A percentile compares a stretch with the other conserved stretches of the same genome.
These are phyloP conservation scores for Cicer cuneatum DNA, from an alignment of 306 rosid species.

Conservation along the genomic window DNA sequence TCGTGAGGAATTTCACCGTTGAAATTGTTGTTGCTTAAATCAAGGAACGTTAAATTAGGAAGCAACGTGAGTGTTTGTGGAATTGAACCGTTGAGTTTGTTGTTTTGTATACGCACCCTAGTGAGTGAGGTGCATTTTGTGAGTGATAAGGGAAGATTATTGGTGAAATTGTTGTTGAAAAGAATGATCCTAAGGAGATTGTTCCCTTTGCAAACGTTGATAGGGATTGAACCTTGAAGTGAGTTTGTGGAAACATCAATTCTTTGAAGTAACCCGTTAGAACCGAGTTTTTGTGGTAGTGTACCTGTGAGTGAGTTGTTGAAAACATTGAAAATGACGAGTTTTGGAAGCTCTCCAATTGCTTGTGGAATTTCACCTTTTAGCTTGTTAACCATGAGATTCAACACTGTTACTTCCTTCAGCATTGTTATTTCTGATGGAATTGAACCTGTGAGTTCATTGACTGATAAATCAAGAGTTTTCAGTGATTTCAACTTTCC, in stretches of 20 bases:
- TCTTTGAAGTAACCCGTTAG: constrained; percentile 52
- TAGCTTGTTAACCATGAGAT: constrained; percentile 68
- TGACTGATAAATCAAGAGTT: constrained; percentile 80
- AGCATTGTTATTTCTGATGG: constrained; percentile 56
- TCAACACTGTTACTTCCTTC: constrained; percentile 53
- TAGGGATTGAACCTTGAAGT: constrained; percentile 80
- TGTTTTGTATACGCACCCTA: constrained; percentile 77
- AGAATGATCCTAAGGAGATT: constrained; percentile 65
- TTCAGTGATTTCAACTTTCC: constrained; percentile 60
- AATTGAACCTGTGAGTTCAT: constrained; percentile 70
- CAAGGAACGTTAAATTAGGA: constrained; percentile 68
- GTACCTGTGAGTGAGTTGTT: constrained; percentile 77
- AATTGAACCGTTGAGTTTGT: constrained; percentile 68
- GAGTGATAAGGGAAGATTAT: constrained; percentile 57
- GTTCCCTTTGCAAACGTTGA: constrained; percentile 65
- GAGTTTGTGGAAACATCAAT: constrained; percentile 82
- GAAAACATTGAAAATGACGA: constrained; percentile 61
- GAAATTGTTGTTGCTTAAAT: constrained; percentile 77
- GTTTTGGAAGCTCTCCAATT: constrained; percentile 73
- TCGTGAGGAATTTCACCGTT: constrained; percentile 67
- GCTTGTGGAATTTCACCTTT: constrained; percentile 70
- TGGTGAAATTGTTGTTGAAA: constrained; percentile 60
- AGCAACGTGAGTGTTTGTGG: constrained; percentile 66
- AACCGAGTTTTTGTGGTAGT: constrained; percentile 75
- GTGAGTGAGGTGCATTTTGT: constrained; percentile 61